A percentile compares a stretch with the other conserved stretches of the same genome.
These are phyloP conservation scores for Moesziomyces aphidis DNA, from an alignment of 1,284 basidiomycete species.

Conservation along the genomic window DNA sequence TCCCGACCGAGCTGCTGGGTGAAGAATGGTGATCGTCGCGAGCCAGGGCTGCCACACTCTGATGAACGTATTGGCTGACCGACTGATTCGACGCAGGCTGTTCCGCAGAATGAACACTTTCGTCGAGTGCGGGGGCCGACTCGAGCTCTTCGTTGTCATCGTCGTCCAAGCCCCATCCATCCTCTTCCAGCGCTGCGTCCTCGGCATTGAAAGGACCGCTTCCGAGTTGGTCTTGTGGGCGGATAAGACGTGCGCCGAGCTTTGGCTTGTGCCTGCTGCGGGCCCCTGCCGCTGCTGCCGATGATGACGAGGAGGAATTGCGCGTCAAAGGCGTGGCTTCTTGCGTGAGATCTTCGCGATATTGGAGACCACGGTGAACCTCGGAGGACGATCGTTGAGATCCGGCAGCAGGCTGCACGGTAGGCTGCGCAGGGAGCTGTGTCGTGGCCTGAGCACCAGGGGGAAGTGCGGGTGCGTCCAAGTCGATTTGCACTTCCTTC, in stretches of 20 bases:
- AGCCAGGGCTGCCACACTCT: constrained; percentile 12
- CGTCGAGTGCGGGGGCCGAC: background rate
- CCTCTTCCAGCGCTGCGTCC: constrained; percentile 38
- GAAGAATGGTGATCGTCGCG: constrained; percentile 13
- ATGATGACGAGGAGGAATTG: constrained; percentile 34
- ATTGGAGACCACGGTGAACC: constrained; percentile 10
- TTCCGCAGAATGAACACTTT: background rate
- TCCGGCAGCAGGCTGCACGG: background rate
- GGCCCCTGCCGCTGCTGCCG: constrained; percentile 8
- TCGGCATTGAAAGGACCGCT: constrained; percentile 55
- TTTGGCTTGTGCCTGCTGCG: constrained; percentile 38
- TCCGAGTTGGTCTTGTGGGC: constrained; percentile 54
- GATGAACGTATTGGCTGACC: constrained; percentile 10
- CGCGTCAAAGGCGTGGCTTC: constrained; percentile 26
- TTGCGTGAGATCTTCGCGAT: constrained; percentile 15
- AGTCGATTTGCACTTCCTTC: constrained; percentile 34
- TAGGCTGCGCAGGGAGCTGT: background rate
- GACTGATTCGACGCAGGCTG: background rate
- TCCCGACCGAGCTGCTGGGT: constrained; percentile 23
- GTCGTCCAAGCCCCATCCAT: constrained; percentile 56
- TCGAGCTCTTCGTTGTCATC: constrained; percentile 23
- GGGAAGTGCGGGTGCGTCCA: constrained; percentile 26
- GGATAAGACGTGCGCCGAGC: constrained; percentile 52
- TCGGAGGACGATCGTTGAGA: constrained; percentile 21
- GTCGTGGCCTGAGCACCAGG: constrained; percentile 2